Percentiles rank a stretch among this genome's conserved stretches.
Conservation (phyloP, 345 rosid species). For the Melastoma malabathricum region DNA sequence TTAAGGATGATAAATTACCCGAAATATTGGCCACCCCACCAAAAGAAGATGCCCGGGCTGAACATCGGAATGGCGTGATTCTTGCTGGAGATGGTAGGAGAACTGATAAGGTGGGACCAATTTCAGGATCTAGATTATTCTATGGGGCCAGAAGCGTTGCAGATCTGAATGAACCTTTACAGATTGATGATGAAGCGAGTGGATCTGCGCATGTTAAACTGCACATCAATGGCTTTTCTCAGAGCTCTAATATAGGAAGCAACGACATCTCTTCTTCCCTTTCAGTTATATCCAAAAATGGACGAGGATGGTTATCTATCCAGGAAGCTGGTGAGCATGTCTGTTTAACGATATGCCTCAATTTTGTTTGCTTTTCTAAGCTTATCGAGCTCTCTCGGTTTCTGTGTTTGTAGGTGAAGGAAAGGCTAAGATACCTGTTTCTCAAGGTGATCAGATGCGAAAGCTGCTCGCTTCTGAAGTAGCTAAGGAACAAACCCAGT, state of each 20-base stretch:
- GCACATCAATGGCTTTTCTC: constrained; percentile 13
- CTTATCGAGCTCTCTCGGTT: neutral
- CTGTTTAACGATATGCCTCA: neutral
- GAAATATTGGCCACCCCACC: constrained; percentile 17
- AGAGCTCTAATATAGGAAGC: constrained; percentile 23
- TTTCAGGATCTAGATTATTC: constrained; percentile 27
- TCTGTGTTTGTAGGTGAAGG: constrained; percentile 30
- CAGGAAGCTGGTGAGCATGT: constrained; percentile 40
- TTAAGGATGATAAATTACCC: constrained; percentile 23
- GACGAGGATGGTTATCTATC: constrained; percentile 27
- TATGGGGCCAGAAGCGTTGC: constrained; percentile 29
- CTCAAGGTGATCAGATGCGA: constrained; percentile 27
- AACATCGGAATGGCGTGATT: constrained; percentile 20
- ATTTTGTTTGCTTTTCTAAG: no score
- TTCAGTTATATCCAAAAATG: constrained; percentile 17
- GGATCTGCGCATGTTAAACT: constrained; percentile 23
- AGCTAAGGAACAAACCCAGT: constrained; percentile 34
- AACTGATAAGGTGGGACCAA: constrained; percentile 9
- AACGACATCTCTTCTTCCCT: constrained; percentile 17
- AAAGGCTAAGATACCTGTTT: constrained; percentile 29
- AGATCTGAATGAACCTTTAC: constrained; percentile 77
- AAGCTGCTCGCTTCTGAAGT: constrained; percentile 22
- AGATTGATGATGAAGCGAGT: constrained; percentile 35
- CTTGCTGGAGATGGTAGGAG: constrained; percentile 13
- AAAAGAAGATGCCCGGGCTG: constrained; percentile 28